phyloP scores from a whole-genome alignment of 768 basidiomycete genomes.

The Psilocybe sp. region DNA sequence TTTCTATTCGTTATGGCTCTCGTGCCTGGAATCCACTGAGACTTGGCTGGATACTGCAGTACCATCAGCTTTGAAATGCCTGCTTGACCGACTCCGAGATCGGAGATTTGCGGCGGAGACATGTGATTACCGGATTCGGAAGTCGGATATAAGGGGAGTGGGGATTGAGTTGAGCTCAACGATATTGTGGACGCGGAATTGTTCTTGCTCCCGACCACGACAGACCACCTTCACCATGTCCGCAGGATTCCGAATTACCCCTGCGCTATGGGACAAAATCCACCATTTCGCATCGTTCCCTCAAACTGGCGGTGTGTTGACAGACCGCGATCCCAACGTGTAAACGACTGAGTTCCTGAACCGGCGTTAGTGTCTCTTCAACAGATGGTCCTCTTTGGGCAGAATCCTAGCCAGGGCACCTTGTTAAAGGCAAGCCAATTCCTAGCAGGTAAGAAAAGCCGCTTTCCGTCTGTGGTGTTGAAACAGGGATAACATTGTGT shows the following conservation, averaged over 20 bases:
- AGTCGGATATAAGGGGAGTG: too few relatives aligned
- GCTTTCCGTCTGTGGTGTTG: neutral
- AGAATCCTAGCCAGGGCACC: slow-evolving; percentile 93
- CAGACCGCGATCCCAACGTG: slow-evolving; percentile 18
- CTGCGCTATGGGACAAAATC: slow-evolving; percentile 84
- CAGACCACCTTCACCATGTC: slow-evolving; percentile 34
- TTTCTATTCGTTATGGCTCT: too few relatives aligned
- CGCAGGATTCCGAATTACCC: slow-evolving; percentile 69
- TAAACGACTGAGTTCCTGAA: slow-evolving; percentile 43
- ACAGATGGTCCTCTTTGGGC: slow-evolving; percentile 97
- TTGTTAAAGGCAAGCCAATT: slow-evolving; percentile 91
- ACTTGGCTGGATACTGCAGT: too few relatives aligned
- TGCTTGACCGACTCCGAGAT: too few relatives aligned
- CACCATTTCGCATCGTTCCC: slow-evolving; percentile 90
- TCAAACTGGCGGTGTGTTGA: slow-evolving; percentile 74
- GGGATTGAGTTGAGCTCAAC: too few relatives aligned
- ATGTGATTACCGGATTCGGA: too few relatives aligned
- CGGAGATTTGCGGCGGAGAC: too few relatives aligned
- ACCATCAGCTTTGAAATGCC: too few relatives aligned
- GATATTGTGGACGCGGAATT: too few relatives aligned
- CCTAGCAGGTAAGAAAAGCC: slow-evolving; percentile 63
- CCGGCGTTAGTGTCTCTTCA: slow-evolving; percentile 77
- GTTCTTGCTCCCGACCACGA: too few relatives aligned
- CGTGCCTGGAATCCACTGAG: too few relatives aligned
- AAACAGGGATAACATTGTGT: neutral